Evolutionary conservation across 768 basidiomycete species (phyloP).

Genomic region (Mycena capillaripes): DNA sequence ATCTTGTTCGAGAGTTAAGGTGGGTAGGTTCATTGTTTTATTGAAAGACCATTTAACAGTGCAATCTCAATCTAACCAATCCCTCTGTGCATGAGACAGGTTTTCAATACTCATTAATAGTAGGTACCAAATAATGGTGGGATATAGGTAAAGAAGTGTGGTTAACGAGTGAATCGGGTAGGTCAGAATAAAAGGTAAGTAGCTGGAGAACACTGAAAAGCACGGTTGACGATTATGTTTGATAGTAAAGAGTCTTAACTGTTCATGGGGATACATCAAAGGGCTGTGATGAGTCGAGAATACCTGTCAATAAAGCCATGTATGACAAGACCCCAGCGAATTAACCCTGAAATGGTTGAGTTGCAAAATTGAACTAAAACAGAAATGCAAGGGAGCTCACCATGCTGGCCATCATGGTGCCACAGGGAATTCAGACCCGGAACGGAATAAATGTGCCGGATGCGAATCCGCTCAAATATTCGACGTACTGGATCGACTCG

Average conservation of each 20-base stretch:
- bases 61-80: too few species aligned
- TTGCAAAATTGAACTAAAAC: neutral
- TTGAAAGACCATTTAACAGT: too few species aligned
- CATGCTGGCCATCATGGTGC: conserved; percentile 45
- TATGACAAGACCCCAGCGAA: conserved; percentile 26
- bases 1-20: too few species aligned
- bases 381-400: neutral
- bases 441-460: conserved; percentile 42
- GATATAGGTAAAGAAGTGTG: too few species aligned
- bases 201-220: neutral
- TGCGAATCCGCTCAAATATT: conserved; percentile 32
- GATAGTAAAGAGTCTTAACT: too few species aligned
- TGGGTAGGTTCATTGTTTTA: too few species aligned
- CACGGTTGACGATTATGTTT: neutral
- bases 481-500: conserved; percentile 36
- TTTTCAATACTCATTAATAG: too few species aligned
- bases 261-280: too few species aligned
- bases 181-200: too few species aligned
- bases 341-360: conserved; percentile 10
- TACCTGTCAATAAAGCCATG: conserved; percentile 23
- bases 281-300: conserved; percentile 15
- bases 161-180: too few species aligned
- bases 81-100: too few species aligned
- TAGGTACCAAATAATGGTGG: too few species aligned
- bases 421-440: conserved; percentile 49